phyloP scores from a whole-genome alignment of 441 rosid species.

The Cnidoscolus chayamansa region DNA sequence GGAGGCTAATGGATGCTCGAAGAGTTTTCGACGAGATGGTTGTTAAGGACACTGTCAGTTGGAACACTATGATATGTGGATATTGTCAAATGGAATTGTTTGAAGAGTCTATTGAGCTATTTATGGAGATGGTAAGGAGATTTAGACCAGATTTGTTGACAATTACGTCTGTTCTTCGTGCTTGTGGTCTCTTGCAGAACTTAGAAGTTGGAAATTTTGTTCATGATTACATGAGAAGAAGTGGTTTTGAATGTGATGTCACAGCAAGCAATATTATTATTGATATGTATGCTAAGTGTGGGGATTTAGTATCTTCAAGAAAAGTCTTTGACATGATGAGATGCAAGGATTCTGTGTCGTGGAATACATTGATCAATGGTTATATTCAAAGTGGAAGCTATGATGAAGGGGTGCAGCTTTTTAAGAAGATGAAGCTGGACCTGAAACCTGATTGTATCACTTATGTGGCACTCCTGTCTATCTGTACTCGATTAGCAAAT shows the following conservation, averaged over 20 bases:
- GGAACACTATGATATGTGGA: slow-evolving; percentile 62
- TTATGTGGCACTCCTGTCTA: slow-evolving; percentile 41
- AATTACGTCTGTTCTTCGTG: slow-evolving; percentile 49
- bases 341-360: slow-evolving; percentile 50
- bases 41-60: slow-evolving; percentile 47
- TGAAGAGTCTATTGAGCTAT: slow-evolving; percentile 42
- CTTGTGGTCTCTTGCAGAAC: slow-evolving; percentile 47
- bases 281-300: slow-evolving; percentile 54
- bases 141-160: slow-evolving; percentile 56
- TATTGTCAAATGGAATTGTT: slow-evolving; percentile 39
- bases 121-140: slow-evolving; percentile 37
- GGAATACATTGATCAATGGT: slow-evolving; percentile 60
- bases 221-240: slow-evolving; percentile 38
- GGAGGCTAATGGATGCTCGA: slow-evolving; percentile 35
- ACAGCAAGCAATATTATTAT: slow-evolving; percentile 48
- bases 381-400: slow-evolving; percentile 37
- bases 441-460: slow-evolving; percentile 48
- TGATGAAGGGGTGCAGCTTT: slow-evolving; percentile 45
- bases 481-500: slow-evolving; percentile 36
- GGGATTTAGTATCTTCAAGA: slow-evolving; percentile 41
- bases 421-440: slow-evolving; percentile 42
- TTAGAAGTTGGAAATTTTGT: slow-evolving; percentile 44
- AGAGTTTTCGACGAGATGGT: slow-evolving; percentile 53
- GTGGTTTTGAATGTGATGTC: slow-evolving; percentile 36
- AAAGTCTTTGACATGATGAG: slow-evolving; percentile 46